Base-by-base conservation (phyloP, 2,329 filamentous ascomycete genomes). In the Aspergillus pseudonomiae region DNA sequence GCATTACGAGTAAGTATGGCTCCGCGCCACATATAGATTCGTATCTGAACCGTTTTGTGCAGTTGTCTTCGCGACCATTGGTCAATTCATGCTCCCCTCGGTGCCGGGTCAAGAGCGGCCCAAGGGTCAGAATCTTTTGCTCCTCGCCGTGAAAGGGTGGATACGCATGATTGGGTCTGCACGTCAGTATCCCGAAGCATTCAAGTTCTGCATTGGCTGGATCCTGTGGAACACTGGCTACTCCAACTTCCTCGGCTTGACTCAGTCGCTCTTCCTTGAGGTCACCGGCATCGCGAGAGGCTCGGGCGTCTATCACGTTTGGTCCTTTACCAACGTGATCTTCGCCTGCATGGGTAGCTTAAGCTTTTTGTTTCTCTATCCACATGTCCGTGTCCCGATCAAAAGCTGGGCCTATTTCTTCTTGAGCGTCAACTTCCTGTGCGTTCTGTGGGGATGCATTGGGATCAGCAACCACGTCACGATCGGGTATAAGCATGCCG, bases 171-270 rank as follows among this genome's bases (percentile, higher is more conserved):
- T 69, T 10, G 57, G 48, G n/a, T 63, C 60, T 9, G 61, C 63
- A 4, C 62, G 59, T 1, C 61, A 61, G 5, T 69, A 69, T 32
- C 63, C 67, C 6, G 66, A 69, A 61, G 66, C 67, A 3, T 68
- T 69, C 54, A 69, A 69, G 21, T 61, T 69, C 14, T 69, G 67
- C 55, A 62, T 69, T 28, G 67, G 67, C 45, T 69, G 67, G 67
- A 61, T 69, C n/a, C 63, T 69, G 14, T 69, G 67, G 67, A 69
- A 69, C 54, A 69, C 67, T 0, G 66, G 66, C 60, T 69, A 69
- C 39, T 65, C 57, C 55, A 69, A 69, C 50, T 64, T 62, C 59
- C 63, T 68, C 30, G 57, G 57, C 1, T 58, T 69, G 24, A 65
- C 65, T 19, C 52, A 59, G 4, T 39, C 65, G 12, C 62, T 68